Evolutionary conservation across 805 yeast genomes (phyloP), one percentile per base, ranked within the genome.

Genomic region (Saccharomyces eubayanus): DNA sequence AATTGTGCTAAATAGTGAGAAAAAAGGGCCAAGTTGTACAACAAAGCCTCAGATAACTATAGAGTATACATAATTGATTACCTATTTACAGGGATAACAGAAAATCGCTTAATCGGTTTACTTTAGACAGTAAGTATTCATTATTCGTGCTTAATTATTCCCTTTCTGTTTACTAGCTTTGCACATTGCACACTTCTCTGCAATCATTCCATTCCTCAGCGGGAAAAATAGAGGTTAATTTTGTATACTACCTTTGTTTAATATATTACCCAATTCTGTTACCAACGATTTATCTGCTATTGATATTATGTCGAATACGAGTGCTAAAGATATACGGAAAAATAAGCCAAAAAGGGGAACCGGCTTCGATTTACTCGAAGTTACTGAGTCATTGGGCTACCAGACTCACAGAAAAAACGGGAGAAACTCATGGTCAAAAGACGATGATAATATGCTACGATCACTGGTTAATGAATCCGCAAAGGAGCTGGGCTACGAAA

Each of bases 301-400:
- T 21, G 11, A 36, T 11, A 36, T 5, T 5, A 36, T 36, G 43
- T 36, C 43, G 43, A 36, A 36, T 36, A 36, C 24, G 20, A 36
- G 24, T 16, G 16, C 43, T 16, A 36, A 36, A 36, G 43, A 36
- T 40, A 16, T 51, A 49, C 28, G 53, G 46, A 20, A 55, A 50
- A 51, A 63, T 53, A 58, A 57, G 57, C 54, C 55, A 60, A 53
- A 67, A 64, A 51, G 53, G 56, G 2, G 51, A 60, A 5, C 67
- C 72, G 43, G 43, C 46, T 67, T 75, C 47, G 72, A 75, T 55
- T 73, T 76, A 1, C 56, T 75, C 50, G 76, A 72, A 46, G 77
- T 86, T 31, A 84, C 92, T 4, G 86, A 85, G 62, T 79, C 87
- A 1, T 68, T 87, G 8, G 94, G 94, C 5, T 84, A 82, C 63